Evolutionary conservation across 2,329 filamentous ascomycete genomes (phyloP), one percentile per base, ranked within the genome.

Genomic region (Stagonosporopsis vannaccii): DNA sequence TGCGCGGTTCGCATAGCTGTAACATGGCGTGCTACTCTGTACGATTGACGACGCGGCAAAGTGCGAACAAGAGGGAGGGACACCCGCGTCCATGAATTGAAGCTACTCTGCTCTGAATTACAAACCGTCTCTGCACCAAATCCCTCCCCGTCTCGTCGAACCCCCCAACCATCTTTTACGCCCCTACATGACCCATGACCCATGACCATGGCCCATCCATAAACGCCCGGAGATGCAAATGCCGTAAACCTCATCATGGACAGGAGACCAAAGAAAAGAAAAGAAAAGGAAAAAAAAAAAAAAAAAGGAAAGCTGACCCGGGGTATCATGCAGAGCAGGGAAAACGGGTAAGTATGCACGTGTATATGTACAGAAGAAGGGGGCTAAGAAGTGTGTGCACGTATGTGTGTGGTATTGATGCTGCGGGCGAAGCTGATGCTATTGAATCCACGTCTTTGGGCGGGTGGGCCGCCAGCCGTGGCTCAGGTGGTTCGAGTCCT

Each of bases 401-500:
- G n/a, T n/a, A n/a, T n/a, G n/a, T n/a, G n/a, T n/a, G n/a, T n/a
- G n/a, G n/a, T n/a, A n/a, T n/a, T n/a, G n/a, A n/a, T n/a, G n/a
- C n/a, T n/a, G n/a, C n/a, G n/a, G n/a, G n/a, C n/a, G 19, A 4
- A 54, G 41, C 43, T 19, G 39, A 44, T 46, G 43, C 37, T 56
- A 56, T 42, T 56, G 53, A 45, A 47, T 51, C 53, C 53, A 56
- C 39, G 53, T 47, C 25, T 58, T 58, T 3, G 55, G 49, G 20
- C 49, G 30, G 6, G 49, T 20, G 20, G 55, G 53, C 37, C 37
- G 37, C 53, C 53, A 56, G 19, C 25, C 46, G n/a, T 36, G 17
- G 32, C 44, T 50, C 11, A 53, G 50, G n/a, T 58, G 49, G 13
- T 40, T 47, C 42, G 66, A 67, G 56, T 67, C 55, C 41, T 64